Conservation (phyloP, 2,329 filamentous ascomycete species). For the Coniochaeta pulveracea region DNA sequence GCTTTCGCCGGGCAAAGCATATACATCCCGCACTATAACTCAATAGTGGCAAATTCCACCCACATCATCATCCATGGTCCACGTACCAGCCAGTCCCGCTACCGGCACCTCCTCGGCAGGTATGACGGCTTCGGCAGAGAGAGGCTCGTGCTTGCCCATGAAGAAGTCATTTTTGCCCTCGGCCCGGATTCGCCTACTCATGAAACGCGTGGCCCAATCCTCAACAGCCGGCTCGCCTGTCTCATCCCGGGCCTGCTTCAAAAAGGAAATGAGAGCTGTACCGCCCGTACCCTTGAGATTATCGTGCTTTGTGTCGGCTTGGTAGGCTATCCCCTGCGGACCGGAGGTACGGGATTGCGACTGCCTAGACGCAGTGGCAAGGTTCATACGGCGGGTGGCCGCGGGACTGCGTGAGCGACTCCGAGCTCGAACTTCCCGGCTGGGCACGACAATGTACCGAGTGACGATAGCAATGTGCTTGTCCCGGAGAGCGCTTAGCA, state of each 20-base stretch:
- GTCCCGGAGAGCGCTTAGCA: slow-evolving; percentile 62
- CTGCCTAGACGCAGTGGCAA: slow-evolving; percentile 46
- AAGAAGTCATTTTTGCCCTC: slow-evolving; percentile 46
- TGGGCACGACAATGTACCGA: slow-evolving; percentile 87
- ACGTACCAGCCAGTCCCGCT: slow-evolving; percentile 67
- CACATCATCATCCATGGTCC: slow-evolving; percentile 76
- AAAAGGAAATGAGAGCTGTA: slow-evolving; percentile 85
- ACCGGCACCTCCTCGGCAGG: slow-evolving; percentile 34
- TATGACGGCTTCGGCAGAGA: slow-evolving; percentile 27
- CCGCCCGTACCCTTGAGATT: slow-evolving; percentile 84
- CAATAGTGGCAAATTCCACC: slow-evolving; percentile 51
- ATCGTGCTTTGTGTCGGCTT: slow-evolving; percentile 26
- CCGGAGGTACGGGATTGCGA: slow-evolving; percentile 12
- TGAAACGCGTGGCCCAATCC: slow-evolving; percentile 47
- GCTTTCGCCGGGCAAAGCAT: no score
- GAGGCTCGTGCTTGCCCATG: slow-evolving; percentile 39
- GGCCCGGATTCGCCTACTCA: slow-evolving; percentile 37
- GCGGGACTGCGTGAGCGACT: slow-evolving; percentile 48
- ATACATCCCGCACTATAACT: neutral
- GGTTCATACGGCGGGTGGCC: slow-evolving; percentile 42
- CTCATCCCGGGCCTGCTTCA: slow-evolving; percentile 94
- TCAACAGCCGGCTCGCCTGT: slow-evolving; percentile 83
- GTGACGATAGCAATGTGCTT: slow-evolving; percentile 96
- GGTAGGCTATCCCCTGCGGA: slow-evolving; percentile 16
- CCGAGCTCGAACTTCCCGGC: slow-evolving; percentile 58